Conservation (phyloP, 2,329 filamentous ascomycete genomes). For the Tolypocladium endophyticum region DNA sequence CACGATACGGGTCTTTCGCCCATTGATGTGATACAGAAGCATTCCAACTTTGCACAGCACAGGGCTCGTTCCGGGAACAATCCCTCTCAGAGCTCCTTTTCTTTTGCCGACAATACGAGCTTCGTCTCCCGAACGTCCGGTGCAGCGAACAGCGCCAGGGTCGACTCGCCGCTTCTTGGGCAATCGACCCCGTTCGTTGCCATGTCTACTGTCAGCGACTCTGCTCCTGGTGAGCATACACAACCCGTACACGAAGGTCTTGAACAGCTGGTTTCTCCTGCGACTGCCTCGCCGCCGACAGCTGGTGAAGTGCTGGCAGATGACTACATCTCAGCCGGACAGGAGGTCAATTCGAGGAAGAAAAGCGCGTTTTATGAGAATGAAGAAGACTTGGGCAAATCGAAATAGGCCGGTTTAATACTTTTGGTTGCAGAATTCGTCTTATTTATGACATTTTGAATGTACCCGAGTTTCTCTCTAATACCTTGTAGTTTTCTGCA, state of each 20-base stretch:
- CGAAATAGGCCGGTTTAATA: background rate
- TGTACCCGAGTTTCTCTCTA: background rate
- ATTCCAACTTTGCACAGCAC: slow-evolving; percentile 13
- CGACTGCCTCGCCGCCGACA: slow-evolving; percentile 17
- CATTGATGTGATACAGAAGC: slow-evolving; percentile 26
- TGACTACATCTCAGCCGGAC: slow-evolving; percentile 17
- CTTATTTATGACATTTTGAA: background rate
- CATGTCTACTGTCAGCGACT: background rate
- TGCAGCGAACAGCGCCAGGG: slow-evolving; percentile 2
- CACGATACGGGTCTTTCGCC: slow-evolving; percentile 30
- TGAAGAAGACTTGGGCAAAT: slow-evolving; percentile 24
- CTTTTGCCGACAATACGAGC: slow-evolving; percentile 13
- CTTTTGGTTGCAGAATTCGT: background rate
- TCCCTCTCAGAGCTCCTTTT: slow-evolving; percentile 10
- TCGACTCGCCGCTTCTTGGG: slow-evolving; percentile 4
- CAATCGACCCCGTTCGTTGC: background rate
- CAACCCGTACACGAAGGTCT: background rate
- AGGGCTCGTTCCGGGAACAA: slow-evolving; percentile 8
- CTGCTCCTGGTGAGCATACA: background rate
- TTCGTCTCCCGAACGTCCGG: slow-evolving; percentile 17
- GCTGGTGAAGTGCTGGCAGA: slow-evolving; percentile 12
- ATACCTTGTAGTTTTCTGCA: background rate
- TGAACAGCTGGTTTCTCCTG: background rate
- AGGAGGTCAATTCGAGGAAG: slow-evolving; percentile 16
- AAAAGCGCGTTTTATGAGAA: slow-evolving; percentile 31